Evolutionary conservation across 2,329 filamentous ascomycete species (phyloP), one percentile per base, ranked within the genome.

Genomic region (Cryphonectria naterciae): DNA sequence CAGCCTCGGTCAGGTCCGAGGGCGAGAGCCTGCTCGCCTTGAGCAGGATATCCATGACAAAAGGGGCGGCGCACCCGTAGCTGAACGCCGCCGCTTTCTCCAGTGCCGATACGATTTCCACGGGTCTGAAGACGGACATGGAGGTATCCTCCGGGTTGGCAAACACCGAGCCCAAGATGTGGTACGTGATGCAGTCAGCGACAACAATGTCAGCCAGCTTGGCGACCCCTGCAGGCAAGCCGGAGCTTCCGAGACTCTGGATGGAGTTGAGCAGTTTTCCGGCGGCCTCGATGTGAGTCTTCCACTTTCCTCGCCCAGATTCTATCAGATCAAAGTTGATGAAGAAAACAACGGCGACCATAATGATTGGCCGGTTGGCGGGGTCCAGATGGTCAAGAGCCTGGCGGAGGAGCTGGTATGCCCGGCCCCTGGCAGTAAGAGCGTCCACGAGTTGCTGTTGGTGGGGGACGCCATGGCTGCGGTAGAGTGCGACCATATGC

Each of bases 121-220:
- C 76, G 2, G 79, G 77, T 63, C 81, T 77, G 58, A 83, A 81
- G 25, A 80, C 79, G 0, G 78, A 43, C 77, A 77, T 32, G 65
- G 76, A 32, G 1, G 43, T 60, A 15, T 56, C 66, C 46, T 62
- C 41, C 19, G 39, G 22, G 17, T 41, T 62, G 73, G 79, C 81
- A 72, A 86, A 84, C 5, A 83, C 82, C 1, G 84, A 84, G 2
- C 80, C 83, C 32, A 85, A 75, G 64, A 85, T 83, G 62, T 83
- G 83, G 73, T 85, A 86, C 76, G 84, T 83, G 69, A 86, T 82
- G 74, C 82, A 85, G n/a, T 86, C 84, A 0, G 84, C 84, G 32
- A 85, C 77, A 70, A 86, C 80, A 72, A 83, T 83, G 71, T 85
- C 81, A 49, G 83, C 76, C 64, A 85, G 72, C 0, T 79, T 76